These are phyloP conservation scores for Globisporangium sylvaticum DNA, from an alignment of 352 stramenopile species.

Conservation along the genomic window DNA sequence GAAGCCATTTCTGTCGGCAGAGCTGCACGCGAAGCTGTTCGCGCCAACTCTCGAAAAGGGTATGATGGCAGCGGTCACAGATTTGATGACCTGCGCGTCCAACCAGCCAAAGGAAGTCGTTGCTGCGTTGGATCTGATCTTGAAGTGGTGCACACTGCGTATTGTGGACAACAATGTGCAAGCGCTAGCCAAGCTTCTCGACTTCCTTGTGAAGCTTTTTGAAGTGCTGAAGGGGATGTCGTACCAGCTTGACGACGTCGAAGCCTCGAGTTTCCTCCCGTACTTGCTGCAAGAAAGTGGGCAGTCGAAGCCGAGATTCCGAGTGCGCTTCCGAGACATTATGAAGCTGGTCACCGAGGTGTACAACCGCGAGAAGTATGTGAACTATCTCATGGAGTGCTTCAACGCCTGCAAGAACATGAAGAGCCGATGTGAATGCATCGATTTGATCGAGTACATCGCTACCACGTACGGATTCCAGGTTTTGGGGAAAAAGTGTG, in stretches of 20 bases:
- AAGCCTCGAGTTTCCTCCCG: slow-evolving; percentile 76
- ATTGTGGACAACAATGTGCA: slow-evolving; percentile 89
- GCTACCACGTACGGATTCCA: slow-evolving; percentile 57
- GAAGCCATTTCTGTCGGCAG: slow-evolving; percentile 59
- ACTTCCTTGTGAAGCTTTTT: slow-evolving; percentile 80
- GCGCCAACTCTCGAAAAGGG: slow-evolving; percentile 74
- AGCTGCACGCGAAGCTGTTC: slow-evolving; percentile 80
- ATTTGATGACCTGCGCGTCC: slow-evolving; percentile 63
- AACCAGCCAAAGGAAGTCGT: slow-evolving; percentile 67
- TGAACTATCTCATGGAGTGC: slow-evolving; percentile 72
- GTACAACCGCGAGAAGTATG: slow-evolving; percentile 79
- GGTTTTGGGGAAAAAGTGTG: slow-evolving; percentile 60
- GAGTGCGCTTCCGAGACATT: slow-evolving; percentile 79
- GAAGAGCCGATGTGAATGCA: slow-evolving; percentile 82
- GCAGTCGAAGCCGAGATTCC: slow-evolving; percentile 80
- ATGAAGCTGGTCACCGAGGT: slow-evolving; percentile 77
- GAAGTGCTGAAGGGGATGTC: slow-evolving; percentile 59
- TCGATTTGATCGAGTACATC: slow-evolving; percentile 79
- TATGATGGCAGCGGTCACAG: slow-evolving; percentile 76
- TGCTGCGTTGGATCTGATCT: slow-evolving; percentile 61
- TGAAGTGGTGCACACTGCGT: slow-evolving; percentile 85
- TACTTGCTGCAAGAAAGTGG: slow-evolving; percentile 84
- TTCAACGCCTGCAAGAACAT: slow-evolving; percentile 85
- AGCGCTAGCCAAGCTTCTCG: slow-evolving; percentile 74
- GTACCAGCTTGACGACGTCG: slow-evolving; percentile 79